Evolutionary conservation across 352 stramenopile species (phyloP).

Genomic region (Phytophthora ohioensis): DNA sequence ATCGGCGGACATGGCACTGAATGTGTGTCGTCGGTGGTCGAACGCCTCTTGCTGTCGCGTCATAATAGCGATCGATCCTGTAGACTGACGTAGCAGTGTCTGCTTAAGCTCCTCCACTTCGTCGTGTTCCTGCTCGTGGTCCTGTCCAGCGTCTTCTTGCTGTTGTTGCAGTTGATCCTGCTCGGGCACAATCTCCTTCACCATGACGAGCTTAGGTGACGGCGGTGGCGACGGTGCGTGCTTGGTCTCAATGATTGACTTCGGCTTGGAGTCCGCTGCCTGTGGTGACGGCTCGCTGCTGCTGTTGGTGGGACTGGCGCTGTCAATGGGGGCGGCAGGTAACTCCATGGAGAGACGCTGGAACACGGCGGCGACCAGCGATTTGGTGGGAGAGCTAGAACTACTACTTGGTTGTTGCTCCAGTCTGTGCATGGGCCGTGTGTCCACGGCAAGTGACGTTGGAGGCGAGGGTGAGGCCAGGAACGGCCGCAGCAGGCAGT

Average conservation of each 20-base stretch:
- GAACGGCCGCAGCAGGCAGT: conserved; percentile 47
- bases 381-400: conserved; percentile 21
- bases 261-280: conserved; percentile 21
- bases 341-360: conserved; percentile 34
- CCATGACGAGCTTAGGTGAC: conserved; percentile 10
- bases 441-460: conserved; percentile 17
- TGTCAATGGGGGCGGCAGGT: conserved; percentile 3
- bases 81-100: conserved; percentile 38
- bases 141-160: conserved; percentile 7
- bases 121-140: conserved; percentile 17
- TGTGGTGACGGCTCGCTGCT: conserved; percentile 45
- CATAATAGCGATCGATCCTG: conserved; percentile 52
- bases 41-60: conserved; percentile 48
- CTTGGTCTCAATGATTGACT: conserved; percentile 19
- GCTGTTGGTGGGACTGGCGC: conserved; percentile 39
- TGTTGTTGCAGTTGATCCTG: conserved; percentile 19
- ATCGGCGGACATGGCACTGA: conserved; percentile 54
- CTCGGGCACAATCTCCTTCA: conserved; percentile 22
- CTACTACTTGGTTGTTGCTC: conserved; percentile 1
- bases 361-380: conserved; percentile 24
- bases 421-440: conserved; percentile 17
- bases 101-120: conserved; percentile 38
- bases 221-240: conserved; percentile 27
- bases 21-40: conserved; percentile 53
- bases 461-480: conserved; percentile 18